A percentile compares a stretch with the other conserved stretches of the same genome.
Conservation (phyloP, 2,329 filamentous ascomycete genomes). For the Pseudopyrenochaeta lycopersici region DNA sequence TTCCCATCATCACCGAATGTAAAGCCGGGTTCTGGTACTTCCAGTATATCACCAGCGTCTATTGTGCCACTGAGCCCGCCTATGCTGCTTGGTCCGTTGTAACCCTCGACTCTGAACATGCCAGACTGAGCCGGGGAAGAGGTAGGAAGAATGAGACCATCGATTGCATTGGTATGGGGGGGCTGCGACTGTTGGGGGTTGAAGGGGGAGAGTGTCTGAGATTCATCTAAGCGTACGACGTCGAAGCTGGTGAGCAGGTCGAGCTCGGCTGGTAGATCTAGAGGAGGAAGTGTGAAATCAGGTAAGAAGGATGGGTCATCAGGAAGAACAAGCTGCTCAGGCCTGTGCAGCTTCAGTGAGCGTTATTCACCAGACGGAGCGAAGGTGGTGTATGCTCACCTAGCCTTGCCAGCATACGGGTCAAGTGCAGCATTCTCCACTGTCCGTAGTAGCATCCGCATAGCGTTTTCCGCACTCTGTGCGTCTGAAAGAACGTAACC, state of each 20-base stretch:
- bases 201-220: constrained; percentile 51
- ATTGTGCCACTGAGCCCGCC: constrained; percentile 32
- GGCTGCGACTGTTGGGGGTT: constrained; percentile 36
- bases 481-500: constrained; percentile 84
- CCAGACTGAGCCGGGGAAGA: constrained; percentile 55
- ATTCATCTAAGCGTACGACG: constrained; percentile 43
- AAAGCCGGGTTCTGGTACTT: constrained; percentile 62
- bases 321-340: constrained; percentile 76
- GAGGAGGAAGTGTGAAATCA: constrained; percentile 67
- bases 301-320: constrained; percentile 86
- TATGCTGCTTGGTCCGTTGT: constrained; percentile 51
- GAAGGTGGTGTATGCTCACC: constrained; percentile 61
- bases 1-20: constrained; percentile 70
- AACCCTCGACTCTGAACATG: constrained; percentile 53
- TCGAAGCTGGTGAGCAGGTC: constrained; percentile 47
- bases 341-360: constrained; percentile 59
- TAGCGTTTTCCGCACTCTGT: constrained; percentile 76
- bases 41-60: constrained; percentile 54
- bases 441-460: constrained; percentile 72
- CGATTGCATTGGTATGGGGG: constrained; percentile 28
- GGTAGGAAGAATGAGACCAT: constrained; percentile 57
- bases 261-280: constrained; percentile 62
- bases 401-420: constrained; percentile 73
- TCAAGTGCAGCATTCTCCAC: constrained; percentile 71
- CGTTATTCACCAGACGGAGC: background rate